Evolutionary conservation across 2,329 filamentous ascomycete species (phyloP), one percentile per base, ranked within the genome.

Genomic region (Thermothelomyces thermophilus): DNA sequence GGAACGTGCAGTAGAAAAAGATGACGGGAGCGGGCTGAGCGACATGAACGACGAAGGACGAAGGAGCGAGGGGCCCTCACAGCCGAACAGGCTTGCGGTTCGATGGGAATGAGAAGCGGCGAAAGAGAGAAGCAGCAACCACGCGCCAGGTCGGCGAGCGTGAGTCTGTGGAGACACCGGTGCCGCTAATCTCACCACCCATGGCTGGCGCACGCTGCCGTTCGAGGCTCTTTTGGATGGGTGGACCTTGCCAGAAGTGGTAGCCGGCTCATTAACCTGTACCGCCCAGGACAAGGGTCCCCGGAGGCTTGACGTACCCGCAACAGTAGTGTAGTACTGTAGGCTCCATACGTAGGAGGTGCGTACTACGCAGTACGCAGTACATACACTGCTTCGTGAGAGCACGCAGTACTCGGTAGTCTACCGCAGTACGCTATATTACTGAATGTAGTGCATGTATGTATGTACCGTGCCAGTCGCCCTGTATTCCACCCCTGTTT

Each of bases 151-250:
- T 36, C 31, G 22, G 41, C 31, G 31, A 39, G 17, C 40, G n/a
- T 24, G 48, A 33, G 35, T 49, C 31, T 19, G 51, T 53, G 54
- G 51, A 43, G 48, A 48, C 35, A 30, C 30, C 45, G 16, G 42
- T 52, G 47, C 50, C 50, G 51, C 49, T 53, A 41, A 37, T 37
- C 41, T 41, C 48, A 54, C 39, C 51, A 55, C 36, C 50, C 50
- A 47, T 51, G 41, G 33, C 46, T 42, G 34, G 24, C 37, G 13
- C 33, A 22, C 41, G 39, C 26, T 36, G 28, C 44, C 41, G 45
- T 48, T 35, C 13, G 13, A 35, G 16, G 33, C 16, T 34, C 13
- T 34, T n/a, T n/a, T 3, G 33, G 14, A 35, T 35, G 13, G 13
- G 8, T n/a, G 6, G 6, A 16, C 13, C 33, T 35, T 35, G 14